Evolutionary conservation across 345 rosid genomes (phyloP), one percentile per base, ranked within the genome.

Genomic region (Erysimum cheiranthoides): DNA sequence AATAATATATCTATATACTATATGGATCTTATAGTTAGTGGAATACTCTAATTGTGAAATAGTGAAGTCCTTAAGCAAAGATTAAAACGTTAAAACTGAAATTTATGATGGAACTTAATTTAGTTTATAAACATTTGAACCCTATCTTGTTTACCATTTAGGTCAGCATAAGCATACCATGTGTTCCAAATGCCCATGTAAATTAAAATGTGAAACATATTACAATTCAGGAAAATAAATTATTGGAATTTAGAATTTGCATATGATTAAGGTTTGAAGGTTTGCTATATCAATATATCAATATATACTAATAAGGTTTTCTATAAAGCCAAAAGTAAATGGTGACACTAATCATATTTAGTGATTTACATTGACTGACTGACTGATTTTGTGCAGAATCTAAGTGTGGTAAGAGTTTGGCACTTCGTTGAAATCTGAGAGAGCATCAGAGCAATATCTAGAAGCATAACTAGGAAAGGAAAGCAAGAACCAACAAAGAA

Each of bases 401-500:
- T 18, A 30, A 51, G 21, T 46, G 14, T 58, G 45, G 43, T 59
- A 68, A 47, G 74, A 76, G 57, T 68, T 76, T 32, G 69, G 79
- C 74, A 76, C 50, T 60, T 61, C 32, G 79, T 61, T 68, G 74
- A 76, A 68, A 68, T 40, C 51, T 60, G 13, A 60, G 35, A 39
- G 53, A 38, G 51, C 11, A 21, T 21, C 25, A 21, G 25, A 21
- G 25, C 1, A 8, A 36, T 16, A 36, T 66, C 47, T 4, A 65
- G 51, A 38, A 74, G 68, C 62, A 68, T 68, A 40, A 66, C 10
- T 54, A 50, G 51, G 60, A 50, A 10, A 62, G n/a, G 16, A 31
- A 73, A 40, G 12, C 52, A 52, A 50, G 25, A 68, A 51, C 47
- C 50, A 68, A 68, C 49, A 51, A 50, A 61, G 7, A 31, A 42